These are phyloP conservation scores for Phellinidium pouzarii DNA, from an alignment of 1,284 basidiomycete genomes.

Conservation along the genomic window DNA sequence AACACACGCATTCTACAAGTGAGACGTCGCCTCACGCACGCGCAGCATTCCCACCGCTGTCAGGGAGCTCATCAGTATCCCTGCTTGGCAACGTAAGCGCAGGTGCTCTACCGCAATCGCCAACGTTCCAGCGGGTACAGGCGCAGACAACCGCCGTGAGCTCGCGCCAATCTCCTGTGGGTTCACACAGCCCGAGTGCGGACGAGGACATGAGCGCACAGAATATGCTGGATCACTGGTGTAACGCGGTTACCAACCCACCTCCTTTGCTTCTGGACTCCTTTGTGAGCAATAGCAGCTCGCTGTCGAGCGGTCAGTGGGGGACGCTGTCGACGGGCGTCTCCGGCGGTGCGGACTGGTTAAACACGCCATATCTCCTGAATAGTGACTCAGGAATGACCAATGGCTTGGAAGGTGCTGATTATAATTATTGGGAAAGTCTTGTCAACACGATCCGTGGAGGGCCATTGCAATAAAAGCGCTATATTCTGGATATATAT, in stretches of 20 bases:
- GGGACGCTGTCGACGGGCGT: conserved; percentile 27
- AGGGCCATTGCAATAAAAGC: conserved; percentile 29
- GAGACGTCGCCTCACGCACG: conserved; percentile 11
- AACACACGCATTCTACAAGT: conserved; percentile 31
- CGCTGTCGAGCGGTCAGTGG: conserved; percentile 30
- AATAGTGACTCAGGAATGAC: conserved; percentile 25
- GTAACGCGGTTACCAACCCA: conserved; percentile 62
- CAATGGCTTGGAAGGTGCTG: conserved; percentile 52
- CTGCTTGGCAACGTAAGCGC: conserved; percentile 15
- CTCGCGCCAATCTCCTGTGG: conserved; percentile 43
- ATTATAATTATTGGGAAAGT: conserved; percentile 78
- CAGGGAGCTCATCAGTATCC: conserved; percentile 4
- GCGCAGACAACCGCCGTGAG: conserved; percentile 36
- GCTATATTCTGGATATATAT: not conserved
- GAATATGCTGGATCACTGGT: conserved; percentile 73
- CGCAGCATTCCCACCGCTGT: conserved; percentile 1
- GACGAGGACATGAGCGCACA: conserved; percentile 75
- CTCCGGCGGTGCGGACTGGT: conserved; percentile 14
- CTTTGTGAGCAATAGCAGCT: conserved; percentile 28
- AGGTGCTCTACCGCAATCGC: conserved; percentile 31
- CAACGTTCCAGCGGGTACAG: conserved; percentile 58
- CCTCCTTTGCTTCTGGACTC: conserved; percentile 57
- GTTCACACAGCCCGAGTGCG: conserved; percentile 57
- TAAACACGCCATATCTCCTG: conserved; percentile 21
- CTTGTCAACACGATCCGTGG: conserved; percentile 70